Conservation (phyloP, 2,329 filamentous ascomycete genomes). For the Fusarium heterosporum region DNA sequence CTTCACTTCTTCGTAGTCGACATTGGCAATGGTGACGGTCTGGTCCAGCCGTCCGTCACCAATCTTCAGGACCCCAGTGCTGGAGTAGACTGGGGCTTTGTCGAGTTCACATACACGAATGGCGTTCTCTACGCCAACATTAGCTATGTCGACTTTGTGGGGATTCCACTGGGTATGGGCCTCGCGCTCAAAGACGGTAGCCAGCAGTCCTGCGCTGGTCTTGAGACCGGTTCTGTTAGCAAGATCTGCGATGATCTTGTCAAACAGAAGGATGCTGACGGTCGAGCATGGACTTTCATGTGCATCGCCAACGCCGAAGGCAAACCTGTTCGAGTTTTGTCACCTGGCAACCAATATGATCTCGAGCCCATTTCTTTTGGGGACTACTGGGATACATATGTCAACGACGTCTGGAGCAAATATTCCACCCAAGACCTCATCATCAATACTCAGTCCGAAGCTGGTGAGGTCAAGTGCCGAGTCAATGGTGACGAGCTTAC, state of each 20-base stretch:
- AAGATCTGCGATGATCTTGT: conserved; percentile 57
- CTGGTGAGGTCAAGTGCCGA: conserved; percentile 56
- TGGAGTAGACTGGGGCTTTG: conserved; percentile 61
- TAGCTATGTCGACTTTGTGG: conserved; percentile 64
- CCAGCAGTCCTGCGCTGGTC: conserved; percentile 56
- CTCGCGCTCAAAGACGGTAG: conserved; percentile 54
- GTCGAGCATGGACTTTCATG: conserved; percentile 58
- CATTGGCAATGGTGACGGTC: conserved; percentile 47
- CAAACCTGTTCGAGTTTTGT: conserved; percentile 57
- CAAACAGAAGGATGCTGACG: conserved; percentile 53
- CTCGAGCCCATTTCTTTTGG: conserved; percentile 52
- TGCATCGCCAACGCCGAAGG: conserved; percentile 55
- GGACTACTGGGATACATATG: conserved; percentile 59
- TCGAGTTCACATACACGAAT: conserved; percentile 60
- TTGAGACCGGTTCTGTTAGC: conserved; percentile 51
- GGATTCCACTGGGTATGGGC: conserved; percentile 63
- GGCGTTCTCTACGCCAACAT: conserved; percentile 61
- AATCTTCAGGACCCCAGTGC: conserved; percentile 59
- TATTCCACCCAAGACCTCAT: conserved; percentile 55
- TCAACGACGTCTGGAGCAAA: conserved; percentile 60
- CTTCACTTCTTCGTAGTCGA: conserved; percentile 58
- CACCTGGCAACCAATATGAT: conserved; percentile 57
- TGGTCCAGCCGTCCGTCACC: conserved; percentile 63
- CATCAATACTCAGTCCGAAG: conserved; percentile 57
- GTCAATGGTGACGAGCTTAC: conserved; percentile 52